Base-by-base conservation (phyloP, 306 rosid species). In the Bauhinia variegata region DNA sequence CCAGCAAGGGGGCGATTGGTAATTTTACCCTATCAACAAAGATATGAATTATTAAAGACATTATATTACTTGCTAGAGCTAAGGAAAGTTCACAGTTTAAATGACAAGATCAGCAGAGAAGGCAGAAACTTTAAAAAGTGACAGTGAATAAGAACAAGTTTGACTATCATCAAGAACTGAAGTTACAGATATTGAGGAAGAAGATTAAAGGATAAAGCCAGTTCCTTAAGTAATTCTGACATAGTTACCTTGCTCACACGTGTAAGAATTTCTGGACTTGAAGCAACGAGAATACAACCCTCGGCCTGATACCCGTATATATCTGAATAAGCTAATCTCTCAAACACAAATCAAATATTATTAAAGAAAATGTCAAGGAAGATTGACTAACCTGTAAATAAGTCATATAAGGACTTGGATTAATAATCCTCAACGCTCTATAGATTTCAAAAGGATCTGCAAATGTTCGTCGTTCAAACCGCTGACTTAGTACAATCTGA, bases 391-490 rank as follows among this genome's bases (percentile, higher is more conserved):
- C 99, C 92, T 93, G 99, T 67, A 93, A 85, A 77, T 93, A 93
- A 70, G 97, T 90, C 97, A 93, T 93, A 30, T 86, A 93, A 6
- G 99, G 99, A 72, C 99, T 93, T 23, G 98, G 99, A 77, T 93
- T 93, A 58, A 93, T 97, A 60, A 93, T 83, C 73, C 99, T 81
- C 76, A 93, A 65, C 14, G 99, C 97, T 79, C 99, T 82, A 74
- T 93, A 93, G 50, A 93, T 77, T 83, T 93, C 99, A 50, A 93
- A 93, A 12, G 99, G 99, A 68, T 93, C 99, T n/a, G 99, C 97
- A 83, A 88, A 93, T 31, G 99, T 93, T 63, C 97, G 77, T 54
- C 90, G 86, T 77, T 93, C 96, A 80, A 89, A 93, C 30, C 97
- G 88, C 81, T 90, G 99, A 65, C 99, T 93, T 65, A 90, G 76